These are phyloP conservation scores for Hyphopichia wangnamkhiaoensis DNA, from an alignment of 1,139 yeast genomes.

Conservation along the genomic window DNA sequence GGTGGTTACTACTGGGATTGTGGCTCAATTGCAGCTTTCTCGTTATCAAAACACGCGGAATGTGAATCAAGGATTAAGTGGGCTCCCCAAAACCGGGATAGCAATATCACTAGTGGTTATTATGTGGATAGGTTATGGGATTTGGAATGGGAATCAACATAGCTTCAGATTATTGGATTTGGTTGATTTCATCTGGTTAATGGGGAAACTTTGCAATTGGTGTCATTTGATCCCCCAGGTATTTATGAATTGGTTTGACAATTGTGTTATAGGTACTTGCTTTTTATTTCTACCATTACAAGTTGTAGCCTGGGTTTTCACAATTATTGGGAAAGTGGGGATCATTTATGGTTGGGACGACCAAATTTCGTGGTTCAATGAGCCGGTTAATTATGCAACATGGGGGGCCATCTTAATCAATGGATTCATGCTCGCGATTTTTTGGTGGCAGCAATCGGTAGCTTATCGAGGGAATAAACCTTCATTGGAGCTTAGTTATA, in stretches of 20 bases:
- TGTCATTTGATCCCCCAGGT: conserved; percentile 29
- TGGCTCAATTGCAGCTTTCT: conserved; percentile 14
- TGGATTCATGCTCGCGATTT: conserved; percentile 4
- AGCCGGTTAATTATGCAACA: conserved; percentile 27
- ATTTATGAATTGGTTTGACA: conserved; percentile 26
- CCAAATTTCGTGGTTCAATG: conserved; percentile 19
- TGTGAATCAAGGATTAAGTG: conserved; percentile 26
- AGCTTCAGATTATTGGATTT: conserved; percentile 23
- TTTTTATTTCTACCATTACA: no score
- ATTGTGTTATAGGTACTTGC: conserved; percentile 16
- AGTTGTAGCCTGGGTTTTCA: neutral
- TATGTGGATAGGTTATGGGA: neutral
- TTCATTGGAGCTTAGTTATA: neutral
- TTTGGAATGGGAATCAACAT: conserved; percentile 5
- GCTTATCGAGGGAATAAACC: neutral
- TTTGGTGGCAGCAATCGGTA: conserved; percentile 5
- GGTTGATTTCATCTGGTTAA: conserved; percentile 30
- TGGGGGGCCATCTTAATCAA: conserved; percentile 17
- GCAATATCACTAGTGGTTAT: neutral
- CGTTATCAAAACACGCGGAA: conserved; percentile 19
- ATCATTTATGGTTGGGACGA: neutral
- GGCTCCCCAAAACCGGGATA: conserved; percentile 5
- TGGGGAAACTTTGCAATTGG: conserved; percentile 15
- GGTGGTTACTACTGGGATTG: conserved; percentile 12
- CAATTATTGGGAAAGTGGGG: neutral